phyloP scores from a whole-genome alignment of 257 asterid species.

The Fraxinus americana region DNA sequence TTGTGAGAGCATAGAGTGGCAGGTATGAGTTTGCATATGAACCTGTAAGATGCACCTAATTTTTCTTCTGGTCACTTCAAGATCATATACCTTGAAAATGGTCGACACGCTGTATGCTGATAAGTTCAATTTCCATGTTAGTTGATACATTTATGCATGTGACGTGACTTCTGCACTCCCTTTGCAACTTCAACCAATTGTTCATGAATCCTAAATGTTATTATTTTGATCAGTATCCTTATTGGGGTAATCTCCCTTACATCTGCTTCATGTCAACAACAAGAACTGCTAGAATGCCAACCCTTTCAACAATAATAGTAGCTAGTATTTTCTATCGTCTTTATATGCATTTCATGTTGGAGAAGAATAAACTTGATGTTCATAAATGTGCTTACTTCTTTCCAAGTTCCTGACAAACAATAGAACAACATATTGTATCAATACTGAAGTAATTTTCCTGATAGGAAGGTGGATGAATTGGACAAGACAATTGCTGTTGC shows the following conservation, averaged over 20 bases:
- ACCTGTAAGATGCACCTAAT: slow-evolving; percentile 10
- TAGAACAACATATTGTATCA: slow-evolving; percentile 11
- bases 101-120: slow-evolving; percentile 3
- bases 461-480: slow-evolving; percentile 94
- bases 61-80: slow-evolving; percentile 6
- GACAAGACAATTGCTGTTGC: slow-evolving; percentile 90
- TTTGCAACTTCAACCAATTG: background rate
- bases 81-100: slow-evolving; percentile 12
- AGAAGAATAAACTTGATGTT: background rate
- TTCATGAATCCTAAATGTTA: slow-evolving; percentile 9
- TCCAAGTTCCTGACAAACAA: slow-evolving; percentile 14
- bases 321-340: background rate
- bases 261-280: slow-evolving; percentile 9
- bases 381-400: slow-evolving; percentile 4
- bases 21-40: slow-evolving; percentile 55
- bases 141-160: slow-evolving; percentile 21
- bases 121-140: background rate
- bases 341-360: background rate
- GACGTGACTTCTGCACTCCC: background rate
- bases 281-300: slow-evolving; percentile 3
- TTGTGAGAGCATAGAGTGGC: slow-evolving; percentile 95
- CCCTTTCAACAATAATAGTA: background rate
- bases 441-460: slow-evolving; percentile 57
- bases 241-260: background rate
- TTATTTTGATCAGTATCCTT: background rate